These are phyloP conservation scores for Orychophragmus violaceus DNA, from an alignment of 345 rosid species.

Conservation along the genomic window DNA sequence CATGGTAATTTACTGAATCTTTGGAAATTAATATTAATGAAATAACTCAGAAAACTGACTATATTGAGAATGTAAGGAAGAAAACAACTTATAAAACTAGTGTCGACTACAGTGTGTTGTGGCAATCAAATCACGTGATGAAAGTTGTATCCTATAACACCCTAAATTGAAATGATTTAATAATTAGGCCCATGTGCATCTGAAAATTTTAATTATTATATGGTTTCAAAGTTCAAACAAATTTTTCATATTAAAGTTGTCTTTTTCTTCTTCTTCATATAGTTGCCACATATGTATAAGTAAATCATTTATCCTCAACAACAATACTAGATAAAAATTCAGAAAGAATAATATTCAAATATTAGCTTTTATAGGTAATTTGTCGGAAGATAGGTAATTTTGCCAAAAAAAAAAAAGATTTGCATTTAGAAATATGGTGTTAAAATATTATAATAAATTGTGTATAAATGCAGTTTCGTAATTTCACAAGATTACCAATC, in stretches of 20 bases:
- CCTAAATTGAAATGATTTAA: constrained; percentile 17
- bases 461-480: too few species aligned
- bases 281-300: background rate
- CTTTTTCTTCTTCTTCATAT: constrained; percentile 1
- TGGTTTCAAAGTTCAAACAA: background rate
- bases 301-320: background rate
- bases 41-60: background rate
- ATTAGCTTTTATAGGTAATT: too few species aligned
- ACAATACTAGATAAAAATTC: background rate
- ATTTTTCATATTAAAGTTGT: background rate
- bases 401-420: too few species aligned
- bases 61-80: background rate
- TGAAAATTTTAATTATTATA: constrained; percentile 1
- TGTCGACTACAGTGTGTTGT: constrained; percentile 6
- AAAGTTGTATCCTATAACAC: constrained; percentile 7
- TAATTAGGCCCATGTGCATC: constrained; percentile 22
- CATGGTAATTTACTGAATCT: background rate
- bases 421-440: too few species aligned
- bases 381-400: too few species aligned
- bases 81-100: too few species aligned
- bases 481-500: too few species aligned
- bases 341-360: too few species aligned
- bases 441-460: too few species aligned
- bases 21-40: background rate
- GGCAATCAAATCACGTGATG: constrained; percentile 19